These are phyloP conservation scores for Parsonsia alboflavescens DNA, from an alignment of 257 asterid species.

Conservation along the genomic window DNA sequence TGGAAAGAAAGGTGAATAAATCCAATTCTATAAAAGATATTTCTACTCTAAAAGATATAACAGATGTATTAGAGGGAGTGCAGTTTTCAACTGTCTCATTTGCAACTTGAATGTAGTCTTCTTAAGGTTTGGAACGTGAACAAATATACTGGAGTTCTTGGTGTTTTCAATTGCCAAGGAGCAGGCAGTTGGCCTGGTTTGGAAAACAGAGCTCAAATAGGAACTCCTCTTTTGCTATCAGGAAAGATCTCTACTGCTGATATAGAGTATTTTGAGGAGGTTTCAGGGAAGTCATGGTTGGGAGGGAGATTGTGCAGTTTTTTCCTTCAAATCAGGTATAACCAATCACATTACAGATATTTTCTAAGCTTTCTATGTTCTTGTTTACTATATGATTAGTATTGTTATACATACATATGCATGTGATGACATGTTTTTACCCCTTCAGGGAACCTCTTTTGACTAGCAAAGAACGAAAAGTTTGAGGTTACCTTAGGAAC, in stretches of 20 bases:
- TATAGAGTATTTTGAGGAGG: slow-evolving; percentile 38
- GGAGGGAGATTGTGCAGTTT: slow-evolving; percentile 46
- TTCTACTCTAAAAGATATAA: too few species aligned
- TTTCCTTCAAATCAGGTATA: slow-evolving; percentile 47
- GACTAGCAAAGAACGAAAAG: slow-evolving; percentile 22
- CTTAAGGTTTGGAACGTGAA: slow-evolving; percentile 56
- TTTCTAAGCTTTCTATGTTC: neutral
- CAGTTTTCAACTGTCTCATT: neutral
- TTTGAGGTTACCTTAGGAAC: slow-evolving; percentile 31
- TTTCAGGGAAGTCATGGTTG: slow-evolving; percentile 25
- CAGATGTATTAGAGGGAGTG: too few species aligned
- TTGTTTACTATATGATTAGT: too few species aligned
- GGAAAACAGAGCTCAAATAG: slow-evolving; percentile 16
- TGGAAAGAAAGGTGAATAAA: neutral
- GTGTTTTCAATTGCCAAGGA: slow-evolving; percentile 60
- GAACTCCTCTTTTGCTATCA: slow-evolving; percentile 23
- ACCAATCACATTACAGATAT: neutral
- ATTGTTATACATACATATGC: neutral
- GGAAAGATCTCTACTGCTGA: slow-evolving; percentile 46
- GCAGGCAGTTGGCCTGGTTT: slow-evolving; percentile 54
- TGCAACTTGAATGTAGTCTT: slow-evolving; percentile 23
- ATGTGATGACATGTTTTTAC: neutral
- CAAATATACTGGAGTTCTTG: slow-evolving; percentile 45
- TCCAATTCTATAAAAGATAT: neutral
- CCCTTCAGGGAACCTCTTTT: neutral